Conservation (phyloP, 306 rosid genomes). For the Acacia acuminata region DNA sequence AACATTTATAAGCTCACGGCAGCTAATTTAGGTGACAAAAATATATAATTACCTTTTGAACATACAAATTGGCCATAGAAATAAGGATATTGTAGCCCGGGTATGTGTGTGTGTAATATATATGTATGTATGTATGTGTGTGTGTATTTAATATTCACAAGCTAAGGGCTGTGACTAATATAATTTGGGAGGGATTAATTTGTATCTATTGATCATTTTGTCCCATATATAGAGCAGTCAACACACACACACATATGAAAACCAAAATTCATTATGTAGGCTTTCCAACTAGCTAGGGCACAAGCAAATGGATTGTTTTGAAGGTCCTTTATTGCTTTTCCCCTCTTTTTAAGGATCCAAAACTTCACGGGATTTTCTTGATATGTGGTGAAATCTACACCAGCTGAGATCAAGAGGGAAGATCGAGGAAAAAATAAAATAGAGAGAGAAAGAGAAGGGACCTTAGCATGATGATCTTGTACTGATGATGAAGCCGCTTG, state of each 20-base stretch:
- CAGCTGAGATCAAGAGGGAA: background rate
- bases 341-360: background rate
- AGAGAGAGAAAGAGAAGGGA: background rate
- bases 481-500: slow-evolving; percentile 22
- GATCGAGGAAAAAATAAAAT: background rate
- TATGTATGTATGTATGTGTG: no score
- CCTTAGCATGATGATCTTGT: slow-evolving; percentile 33
- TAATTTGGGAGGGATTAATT: background rate
- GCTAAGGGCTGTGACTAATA: background rate
- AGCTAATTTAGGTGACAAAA: background rate
- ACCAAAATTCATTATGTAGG: background rate
- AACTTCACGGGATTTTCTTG: background rate
- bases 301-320: background rate
- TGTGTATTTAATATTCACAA: background rate
- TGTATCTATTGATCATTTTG: background rate
- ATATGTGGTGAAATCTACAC: background rate
- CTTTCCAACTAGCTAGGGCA: background rate
- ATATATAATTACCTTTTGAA: background rate
- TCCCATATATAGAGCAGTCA: background rate
- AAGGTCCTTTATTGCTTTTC: background rate
- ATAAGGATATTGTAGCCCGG: background rate
- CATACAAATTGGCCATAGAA: background rate
- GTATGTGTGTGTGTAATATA: no score
- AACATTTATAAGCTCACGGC: background rate
- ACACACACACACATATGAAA: background rate